Evolutionary conservation across 148 eudicot genomes (phyloP), one percentile per base, ranked within the genome.

Genomic region (Tetragonia tetragonoides): DNA sequence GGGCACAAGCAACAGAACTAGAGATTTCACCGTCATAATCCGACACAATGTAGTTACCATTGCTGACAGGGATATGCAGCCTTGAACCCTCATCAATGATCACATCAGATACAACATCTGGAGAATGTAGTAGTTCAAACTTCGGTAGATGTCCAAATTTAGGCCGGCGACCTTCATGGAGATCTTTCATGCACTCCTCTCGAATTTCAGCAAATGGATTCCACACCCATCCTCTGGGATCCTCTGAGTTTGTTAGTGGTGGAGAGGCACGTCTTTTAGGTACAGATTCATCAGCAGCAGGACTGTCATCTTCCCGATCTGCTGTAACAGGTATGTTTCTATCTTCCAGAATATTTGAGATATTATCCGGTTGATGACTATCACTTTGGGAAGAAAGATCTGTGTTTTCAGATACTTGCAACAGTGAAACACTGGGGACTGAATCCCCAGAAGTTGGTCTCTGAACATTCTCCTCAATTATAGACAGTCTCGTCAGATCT

Each of bases 1-100:
- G 74, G 64, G 93, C 97, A 84, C 97, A 95, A 49, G 99, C 94
- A 64, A 93, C 83, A 60, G 87, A 87, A 84, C 97, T 95, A 18
- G 99, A 95, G 64, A 88, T 83, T 86, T 95, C 99, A 80, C 90
- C 90, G 70, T 91, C 99, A 78, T 86, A 87, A 70, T 91, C 97
- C 1, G 94, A 91, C 65, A 93, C 89, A 81, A 91, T 78, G 77
- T 83, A 87, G 72, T 89, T 86, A 75, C 82, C 85, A 34, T 60
- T 54, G 74, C 84, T 86, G 39, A 95, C 84, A 81, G 94, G 96
- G 76, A 92, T 85, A 74, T 95, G 94, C 56, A 93, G 81, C 87
- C 91, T 91, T 49, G 87, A 83, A n/a, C 92, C 94, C 87, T 87
- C 94, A 15, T 90, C 91, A 39, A 72, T 84, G 42, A 90, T 85